Base-by-base conservation (phyloP, 768 basidiomycete genomes). In the Amanita molliuscula region DNA sequence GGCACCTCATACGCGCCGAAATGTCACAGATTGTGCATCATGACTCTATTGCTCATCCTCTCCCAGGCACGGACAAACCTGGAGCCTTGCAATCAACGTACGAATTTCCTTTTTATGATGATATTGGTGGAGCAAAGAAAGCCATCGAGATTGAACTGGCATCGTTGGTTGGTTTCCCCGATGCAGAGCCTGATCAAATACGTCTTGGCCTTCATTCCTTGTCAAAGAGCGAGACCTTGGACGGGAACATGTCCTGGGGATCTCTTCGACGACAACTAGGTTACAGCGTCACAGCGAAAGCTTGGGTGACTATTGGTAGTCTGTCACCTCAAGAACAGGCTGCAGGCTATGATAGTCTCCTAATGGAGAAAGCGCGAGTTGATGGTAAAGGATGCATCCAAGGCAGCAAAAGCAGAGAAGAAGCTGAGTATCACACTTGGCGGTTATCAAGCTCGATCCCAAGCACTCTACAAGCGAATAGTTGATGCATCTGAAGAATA, bases 391-490 rank as follows among this genome's bases (percentile, higher is more conserved):
- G 88, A 94, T 60, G 87, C 88, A 0, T 76, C 73, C 48, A 90
- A 86, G 62, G 85, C 88, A 0, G 65, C 77, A 18, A 98, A 96
- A 71, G 61, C 74, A 4, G 95, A 97, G 73, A 96, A 93, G 78
- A 95, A 92, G 64, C 77, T 98, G 8, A 76, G 73, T 7, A 79
- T 92, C 51, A 77, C 78, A 11, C 78, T 98, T 2, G 93, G 93
- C n/a, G 96, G 96, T 7, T 98, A 98, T 63, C 79, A 88, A 61
- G 75, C 77, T 34, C 80, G 94, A 8, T 81, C 81, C 25, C 74
- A 74, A 59, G 76, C 78, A 35, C 72, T 93, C 2, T 65, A 74
- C 13, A 80, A 77, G 62, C 80, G 82, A 1, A 61, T 89, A 40
- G 71, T 68, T 2, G 77, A 79, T 25, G 77, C 81, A 1, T 90